A percentile compares a stretch with the other conserved stretches of the same genome.
Evolutionary conservation across 2,329 filamentous ascomycete species (phyloP).

Genomic region (Piedraia hortae): DNA sequence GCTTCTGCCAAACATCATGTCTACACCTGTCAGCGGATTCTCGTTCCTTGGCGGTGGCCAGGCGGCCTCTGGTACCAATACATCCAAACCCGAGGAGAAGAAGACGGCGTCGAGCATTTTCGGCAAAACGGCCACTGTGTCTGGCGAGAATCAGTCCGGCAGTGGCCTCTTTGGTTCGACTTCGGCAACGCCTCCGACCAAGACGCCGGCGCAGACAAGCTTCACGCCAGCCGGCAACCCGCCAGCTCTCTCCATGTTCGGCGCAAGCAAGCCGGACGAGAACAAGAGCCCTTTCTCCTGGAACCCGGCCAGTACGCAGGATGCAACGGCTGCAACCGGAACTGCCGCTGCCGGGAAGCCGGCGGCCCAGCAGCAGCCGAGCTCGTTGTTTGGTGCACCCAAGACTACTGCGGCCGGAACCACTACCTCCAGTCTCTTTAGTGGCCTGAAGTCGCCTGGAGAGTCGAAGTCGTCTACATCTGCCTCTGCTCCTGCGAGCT

Average conservation of each 20-base stretch:
- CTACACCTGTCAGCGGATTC: too few relatives aligned
- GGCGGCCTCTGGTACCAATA: too few relatives aligned
- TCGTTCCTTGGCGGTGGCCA: too few relatives aligned
- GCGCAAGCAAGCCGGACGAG: conserved; percentile 2
- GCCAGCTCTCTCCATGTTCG: conserved; percentile 1
- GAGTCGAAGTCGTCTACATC: too few relatives aligned
- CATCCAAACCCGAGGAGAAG: too few relatives aligned
- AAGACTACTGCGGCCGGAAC: conserved; percentile 1
- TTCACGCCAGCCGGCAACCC: conserved; percentile 3
- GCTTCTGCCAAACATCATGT: too few relatives aligned
- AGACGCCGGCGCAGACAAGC: conserved; percentile 1
- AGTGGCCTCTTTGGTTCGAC: conserved; percentile 2
- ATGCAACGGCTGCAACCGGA: too few relatives aligned
- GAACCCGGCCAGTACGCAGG: too few relatives aligned
- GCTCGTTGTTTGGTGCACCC: conserved; percentile 1
- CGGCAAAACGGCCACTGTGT: not conserved
- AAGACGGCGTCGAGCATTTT: conserved; percentile 1
- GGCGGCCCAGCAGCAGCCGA: conserved; percentile 1
- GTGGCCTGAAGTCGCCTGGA: too few relatives aligned
- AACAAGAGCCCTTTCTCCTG: conserved; percentile 2
- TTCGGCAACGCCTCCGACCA: conserved; percentile 1
- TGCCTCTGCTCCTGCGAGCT: too few relatives aligned
- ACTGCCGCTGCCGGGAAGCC: not conserved
- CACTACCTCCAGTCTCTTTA: not conserved
- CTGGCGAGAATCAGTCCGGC: conserved; percentile 2